Evolutionary conservation across 2,329 filamentous ascomycete genomes (phyloP), one percentile per base, ranked within the genome.

Genomic region (Colletotrichum magnum): DNA sequence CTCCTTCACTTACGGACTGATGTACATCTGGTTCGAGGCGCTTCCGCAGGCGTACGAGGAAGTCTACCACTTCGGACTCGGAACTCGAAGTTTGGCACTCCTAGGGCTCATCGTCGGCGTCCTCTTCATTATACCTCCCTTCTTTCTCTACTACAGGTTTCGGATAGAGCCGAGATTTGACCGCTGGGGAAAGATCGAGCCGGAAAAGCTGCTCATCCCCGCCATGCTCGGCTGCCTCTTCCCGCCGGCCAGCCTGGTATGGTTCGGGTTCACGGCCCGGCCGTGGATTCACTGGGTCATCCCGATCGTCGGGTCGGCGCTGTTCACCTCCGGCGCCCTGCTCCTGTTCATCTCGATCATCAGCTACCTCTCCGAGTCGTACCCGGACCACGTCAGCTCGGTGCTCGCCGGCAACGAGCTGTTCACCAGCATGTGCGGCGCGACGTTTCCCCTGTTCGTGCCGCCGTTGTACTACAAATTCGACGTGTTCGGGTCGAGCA

Each of bases 1-100:
- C 15, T 58, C 68, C 3, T 63, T 70, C 28, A 48, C 50, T 1
- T 70, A 70, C 24, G 64, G 64, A 6, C 12, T 70, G n/a, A 68
- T 70, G 64, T 70, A 70, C 41, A 69, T 68, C 16, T 70, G 64
- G 64, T 70, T 70, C 41, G 68, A 70, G 53, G 18, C 52, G 9
- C 16, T 70, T 3, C 68, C 68, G 2, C 9, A 54, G 7, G 64
- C 54, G 2, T 70, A 67, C 10, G 21, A 21, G 6, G 13, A 48
- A 1, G 36, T 71, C 3, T 76, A 76, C 39, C 72, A 72, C 5
- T 74, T 69, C 26, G 45, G 45, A 15, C 51, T 52, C 0, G 67
- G 67, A 5, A 52, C 36, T 5, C 45, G 39, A 21, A 52, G 36
- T 7, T 43, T 58, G 5, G 50, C 67, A 6, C 39, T 69, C 3